Base-by-base conservation (phyloP, 2,329 filamentous ascomycete species). In the Aspergillus sp. region DNA sequence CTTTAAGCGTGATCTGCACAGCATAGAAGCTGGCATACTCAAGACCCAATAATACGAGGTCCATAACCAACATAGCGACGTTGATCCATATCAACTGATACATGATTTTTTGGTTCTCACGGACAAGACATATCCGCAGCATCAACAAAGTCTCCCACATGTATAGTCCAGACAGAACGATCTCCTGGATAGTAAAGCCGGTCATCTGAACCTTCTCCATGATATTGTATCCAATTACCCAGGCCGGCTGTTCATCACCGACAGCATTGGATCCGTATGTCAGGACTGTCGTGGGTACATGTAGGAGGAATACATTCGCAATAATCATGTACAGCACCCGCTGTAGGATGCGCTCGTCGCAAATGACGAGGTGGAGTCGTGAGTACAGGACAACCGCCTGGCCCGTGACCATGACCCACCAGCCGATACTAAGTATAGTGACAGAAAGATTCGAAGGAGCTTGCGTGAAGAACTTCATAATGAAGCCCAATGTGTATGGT, bases 311-410 rank as follows among this genome's bases (percentile, higher is more conserved):
- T 17, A 78, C 79, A 66, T 87, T 81, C 61, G 79, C 67, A 41
- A 87, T 78, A 60, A 89, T 88, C 81, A 89, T 86, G 56, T 69
- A 78, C 0, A 87, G 75, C 0, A 86, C 81, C 10, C 78, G 75
- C 4, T 78, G 79, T 0, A 88, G 75, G 3, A 82, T 70, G 2
- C 72, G 71, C 6, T 79, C 76, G 45, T 85, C 83, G 15, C 80
- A 80, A 3, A 86, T 74, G 10, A 89, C 79, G 1, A 89, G 77
- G 67, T 88, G 85, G 0, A 89, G 78, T 6, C 87, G 80, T 0
- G 85, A 88, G 76, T 85, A 89, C 1, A 89, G 76, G 1, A 89
- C 86, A 12, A 88, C 66, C 0, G 82, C 82, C 69, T 88, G 85
- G 0, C 86, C 87, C 1, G 85, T 86, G 0, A 89, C 82, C 84